Percentiles rank a stretch among this genome's conserved stretches.
These are phyloP conservation scores for Kodamaea sp. DNA, from an alignment of 1,139 yeast genomes.

Conservation along the genomic window DNA sequence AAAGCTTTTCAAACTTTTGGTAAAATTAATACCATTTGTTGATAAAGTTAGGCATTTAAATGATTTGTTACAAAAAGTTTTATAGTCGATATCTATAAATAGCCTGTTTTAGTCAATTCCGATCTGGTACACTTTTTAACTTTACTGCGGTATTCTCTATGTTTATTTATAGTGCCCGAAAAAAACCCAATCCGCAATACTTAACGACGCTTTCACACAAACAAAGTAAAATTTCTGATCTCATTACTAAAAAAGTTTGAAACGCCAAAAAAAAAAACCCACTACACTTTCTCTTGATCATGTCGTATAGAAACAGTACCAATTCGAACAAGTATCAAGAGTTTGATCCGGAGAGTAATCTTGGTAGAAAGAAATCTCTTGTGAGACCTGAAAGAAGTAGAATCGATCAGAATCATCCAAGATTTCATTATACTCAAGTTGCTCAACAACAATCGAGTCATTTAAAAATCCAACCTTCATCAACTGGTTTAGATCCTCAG, in stretches of 20 bases:
- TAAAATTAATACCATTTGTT: conserved; percentile 25
- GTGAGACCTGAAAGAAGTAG: conserved; percentile 80
- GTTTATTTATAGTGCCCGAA: not conserved
- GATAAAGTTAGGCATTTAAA: conserved; percentile 19
- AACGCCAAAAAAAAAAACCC: not conserved
- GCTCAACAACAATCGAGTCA: conserved; percentile 67
- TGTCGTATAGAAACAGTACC: conserved; percentile 20
- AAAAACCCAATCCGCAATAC: not conserved
- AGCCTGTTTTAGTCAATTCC: not conserved
- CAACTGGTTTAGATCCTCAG: conserved; percentile 70
- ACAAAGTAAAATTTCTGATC: not conserved
- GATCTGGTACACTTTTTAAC: not conserved
- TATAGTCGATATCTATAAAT: not conserved
- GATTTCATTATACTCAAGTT: conserved; percentile 77
- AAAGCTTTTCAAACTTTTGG: conserved; percentile 21
- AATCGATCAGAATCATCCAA: conserved; percentile 64
- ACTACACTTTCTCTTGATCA: conserved; percentile 1
- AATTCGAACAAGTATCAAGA: conserved; percentile 32
- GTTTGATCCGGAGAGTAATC: conserved; percentile 47
- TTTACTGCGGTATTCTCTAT: not conserved
- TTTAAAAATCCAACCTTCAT: conserved; percentile 62
- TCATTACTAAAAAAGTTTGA: not conserved
- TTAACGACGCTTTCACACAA: not conserved
- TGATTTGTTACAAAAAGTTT: conserved; percentile 7
- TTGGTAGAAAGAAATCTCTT: conserved; percentile 60